Conservation (phyloP, 306 rosid species). For the Coriaria nepalensis region DNA sequence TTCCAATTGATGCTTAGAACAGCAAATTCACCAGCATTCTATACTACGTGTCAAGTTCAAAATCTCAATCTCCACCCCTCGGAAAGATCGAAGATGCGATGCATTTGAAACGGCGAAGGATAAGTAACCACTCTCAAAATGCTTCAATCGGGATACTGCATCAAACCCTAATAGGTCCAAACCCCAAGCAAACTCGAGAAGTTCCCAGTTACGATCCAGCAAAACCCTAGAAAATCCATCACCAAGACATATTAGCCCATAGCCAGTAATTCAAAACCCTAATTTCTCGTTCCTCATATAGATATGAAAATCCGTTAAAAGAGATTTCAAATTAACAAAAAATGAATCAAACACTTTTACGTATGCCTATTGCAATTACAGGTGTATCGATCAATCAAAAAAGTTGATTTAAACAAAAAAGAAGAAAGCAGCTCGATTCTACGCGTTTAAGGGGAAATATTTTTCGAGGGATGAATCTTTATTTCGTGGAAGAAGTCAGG, state of each 20-base stretch:
- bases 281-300: constrained; percentile 12
- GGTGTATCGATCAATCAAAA: constrained; percentile 8
- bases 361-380: constrained; percentile 11
- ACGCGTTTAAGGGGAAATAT: constrained; percentile 6
- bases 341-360: constrained; percentile 2
- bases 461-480: constrained; percentile 1
- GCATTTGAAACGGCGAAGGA: constrained; percentile 14
- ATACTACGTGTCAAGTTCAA: constrained; percentile 35
- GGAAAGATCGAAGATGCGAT: constrained; percentile 24
- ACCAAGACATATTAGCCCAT: constrained; percentile 7
- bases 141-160: constrained; percentile 15
- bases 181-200: constrained; percentile 14
- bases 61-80: constrained; percentile 23
- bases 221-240: constrained; percentile 32
- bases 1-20: constrained; percentile 42
- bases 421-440: constrained; percentile 13
- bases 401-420: constrained; percentile 14
- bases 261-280: constrained; percentile 18
- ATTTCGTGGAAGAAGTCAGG: neutral
- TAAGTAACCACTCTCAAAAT: constrained; percentile 12
- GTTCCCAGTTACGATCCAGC: constrained; percentile 34
- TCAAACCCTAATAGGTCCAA: constrained; percentile 33
- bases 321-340: neutral
- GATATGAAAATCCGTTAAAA: constrained; percentile 3
- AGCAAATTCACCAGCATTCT: constrained; percentile 28